These are phyloP conservation scores for Ensete glaucum DNA, from an alignment of 176 grass and related monocot genomes.

Conservation along the genomic window DNA sequence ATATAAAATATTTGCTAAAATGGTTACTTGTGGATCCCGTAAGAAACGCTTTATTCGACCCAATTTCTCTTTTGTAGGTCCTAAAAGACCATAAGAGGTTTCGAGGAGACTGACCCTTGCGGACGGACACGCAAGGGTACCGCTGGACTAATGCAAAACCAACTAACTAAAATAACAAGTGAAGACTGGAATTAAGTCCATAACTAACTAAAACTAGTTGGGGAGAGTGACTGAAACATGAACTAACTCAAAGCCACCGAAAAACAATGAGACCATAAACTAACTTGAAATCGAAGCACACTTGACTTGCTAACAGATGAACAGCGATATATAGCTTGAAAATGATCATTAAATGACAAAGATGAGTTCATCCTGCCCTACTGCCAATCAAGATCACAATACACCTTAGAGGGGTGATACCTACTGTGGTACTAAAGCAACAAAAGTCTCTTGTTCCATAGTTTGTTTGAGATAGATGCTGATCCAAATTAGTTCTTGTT, in stretches of 20 bases:
- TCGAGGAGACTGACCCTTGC: no score
- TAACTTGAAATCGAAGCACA: background rate
- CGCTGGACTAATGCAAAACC: no score
- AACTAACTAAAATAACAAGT: no score
- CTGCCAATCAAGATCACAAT: background rate
- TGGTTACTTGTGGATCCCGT: no score
- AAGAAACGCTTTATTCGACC: no score
- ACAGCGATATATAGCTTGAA: background rate
- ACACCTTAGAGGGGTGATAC: background rate
- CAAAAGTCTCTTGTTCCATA: background rate
- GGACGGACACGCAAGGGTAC: no score
- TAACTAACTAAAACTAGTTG: background rate
- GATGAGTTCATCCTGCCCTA: no score
- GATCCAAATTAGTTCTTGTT: background rate
- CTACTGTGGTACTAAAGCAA: background rate
- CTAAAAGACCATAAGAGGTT: no score
- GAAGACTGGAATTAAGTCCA: conserved; percentile 12
- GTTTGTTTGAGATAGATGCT: background rate
- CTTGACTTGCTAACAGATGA: background rate
- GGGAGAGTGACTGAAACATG: background rate
- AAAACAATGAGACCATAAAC: background rate
- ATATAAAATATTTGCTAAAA: no score
- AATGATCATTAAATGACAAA: background rate
- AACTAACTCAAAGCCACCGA: background rate
- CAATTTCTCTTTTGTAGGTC: no score